Evolutionary conservation across 1,284 basidiomycete species (phyloP).

Genomic region (Ceratobasidium sp.): DNA sequence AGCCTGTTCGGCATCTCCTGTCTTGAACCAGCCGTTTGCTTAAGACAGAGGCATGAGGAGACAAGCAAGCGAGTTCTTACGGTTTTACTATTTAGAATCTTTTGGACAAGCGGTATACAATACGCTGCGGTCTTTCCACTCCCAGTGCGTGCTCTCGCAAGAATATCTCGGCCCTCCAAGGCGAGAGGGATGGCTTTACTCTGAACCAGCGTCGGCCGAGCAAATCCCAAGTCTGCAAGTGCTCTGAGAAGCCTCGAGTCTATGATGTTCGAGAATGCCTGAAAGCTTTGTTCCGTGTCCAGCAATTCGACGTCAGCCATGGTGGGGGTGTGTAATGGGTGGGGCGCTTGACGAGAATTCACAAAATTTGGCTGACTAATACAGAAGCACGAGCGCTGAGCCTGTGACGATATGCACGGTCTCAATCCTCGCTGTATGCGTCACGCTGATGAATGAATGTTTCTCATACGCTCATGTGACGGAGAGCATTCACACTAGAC

Average conservation of each 20-base stretch:
- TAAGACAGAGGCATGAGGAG: not conserved
- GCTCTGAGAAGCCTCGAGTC: slow-evolving; percentile 79
- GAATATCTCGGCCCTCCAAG: slow-evolving; percentile 89
- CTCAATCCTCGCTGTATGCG: too few relatives aligned
- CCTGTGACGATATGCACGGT: too few relatives aligned
- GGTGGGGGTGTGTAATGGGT: not conserved
- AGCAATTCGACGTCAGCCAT: slow-evolving; percentile 34
- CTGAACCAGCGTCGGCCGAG: slow-evolving; percentile 84
- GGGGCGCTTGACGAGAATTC: slow-evolving; percentile 4
- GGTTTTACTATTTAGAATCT: slow-evolving; percentile 81
- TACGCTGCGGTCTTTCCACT: slow-evolving; percentile 98
- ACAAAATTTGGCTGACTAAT: slow-evolving; percentile 32
- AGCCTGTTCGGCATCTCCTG: slow-evolving; percentile 53
- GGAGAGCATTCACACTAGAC: too few relatives aligned
- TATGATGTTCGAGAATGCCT: slow-evolving; percentile 73
- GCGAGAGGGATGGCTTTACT: slow-evolving; percentile 84
- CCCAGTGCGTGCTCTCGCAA: slow-evolving; percentile 93
- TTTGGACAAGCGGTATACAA: slow-evolving; percentile 89
- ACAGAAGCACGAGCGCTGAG: not conserved
- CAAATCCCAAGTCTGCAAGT: slow-evolving; percentile 81
- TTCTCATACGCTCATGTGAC: too few relatives aligned
- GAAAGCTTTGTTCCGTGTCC: slow-evolving; percentile 53
- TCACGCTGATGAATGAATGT: too few relatives aligned
- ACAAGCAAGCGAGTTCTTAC: slow-evolving; percentile 24
- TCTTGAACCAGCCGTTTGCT: slow-evolving; percentile 13